These are phyloP conservation scores for Apiotrichum brassicae DNA, from an alignment of 1,284 basidiomycete genomes.

Conservation along the genomic window DNA sequence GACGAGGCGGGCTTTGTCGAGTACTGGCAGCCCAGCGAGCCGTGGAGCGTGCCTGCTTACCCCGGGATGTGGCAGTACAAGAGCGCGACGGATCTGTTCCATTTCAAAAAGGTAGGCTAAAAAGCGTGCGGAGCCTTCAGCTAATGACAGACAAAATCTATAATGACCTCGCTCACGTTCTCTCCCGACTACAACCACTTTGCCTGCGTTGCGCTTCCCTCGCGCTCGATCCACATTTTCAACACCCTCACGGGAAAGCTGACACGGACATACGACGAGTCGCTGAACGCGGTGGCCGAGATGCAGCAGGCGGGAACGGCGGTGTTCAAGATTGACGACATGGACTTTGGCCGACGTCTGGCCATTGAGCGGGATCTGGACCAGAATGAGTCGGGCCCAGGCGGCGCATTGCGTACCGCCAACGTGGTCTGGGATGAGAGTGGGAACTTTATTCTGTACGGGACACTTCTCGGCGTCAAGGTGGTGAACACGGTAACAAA, in stretches of 20 bases:
- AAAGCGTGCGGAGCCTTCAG: neutral
- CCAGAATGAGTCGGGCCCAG: conserved; percentile 33
- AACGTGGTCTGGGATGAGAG: conserved; percentile 96
- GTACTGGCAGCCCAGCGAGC: conserved; percentile 87
- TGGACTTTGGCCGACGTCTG: conserved; percentile 96
- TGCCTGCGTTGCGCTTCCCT: conserved; percentile 83
- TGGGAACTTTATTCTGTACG: conserved; percentile 87
- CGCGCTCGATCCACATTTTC: conserved; percentile 90
- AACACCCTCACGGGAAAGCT: conserved; percentile 85
- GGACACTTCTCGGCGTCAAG: conserved; percentile 91
- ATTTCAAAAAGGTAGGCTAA: conserved; percentile 72
- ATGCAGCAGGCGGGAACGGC: conserved; percentile 95
- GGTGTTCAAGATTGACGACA: conserved; percentile 87
- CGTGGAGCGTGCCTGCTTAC: conserved; percentile 73
- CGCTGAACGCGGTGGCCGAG: conserved; percentile 81
- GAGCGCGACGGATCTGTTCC: conserved; percentile 86
- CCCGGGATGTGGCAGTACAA: conserved; percentile 85
- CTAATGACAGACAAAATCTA: conserved; percentile 76
- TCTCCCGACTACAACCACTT: conserved; percentile 84
- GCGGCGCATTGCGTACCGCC: conserved; percentile 55
- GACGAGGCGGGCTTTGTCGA: conserved; percentile 94
- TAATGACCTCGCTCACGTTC: conserved; percentile 81
- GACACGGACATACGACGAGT: conserved; percentile 90
- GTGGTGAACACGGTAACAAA: conserved; percentile 94
- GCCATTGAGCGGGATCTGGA: conserved; percentile 90